Percentiles rank a stretch among this genome's conserved stretches.
These are phyloP conservation scores for Claviceps quebecensis DNA, from an alignment of 2,329 filamentous ascomycete genomes.

Conservation along the genomic window DNA sequence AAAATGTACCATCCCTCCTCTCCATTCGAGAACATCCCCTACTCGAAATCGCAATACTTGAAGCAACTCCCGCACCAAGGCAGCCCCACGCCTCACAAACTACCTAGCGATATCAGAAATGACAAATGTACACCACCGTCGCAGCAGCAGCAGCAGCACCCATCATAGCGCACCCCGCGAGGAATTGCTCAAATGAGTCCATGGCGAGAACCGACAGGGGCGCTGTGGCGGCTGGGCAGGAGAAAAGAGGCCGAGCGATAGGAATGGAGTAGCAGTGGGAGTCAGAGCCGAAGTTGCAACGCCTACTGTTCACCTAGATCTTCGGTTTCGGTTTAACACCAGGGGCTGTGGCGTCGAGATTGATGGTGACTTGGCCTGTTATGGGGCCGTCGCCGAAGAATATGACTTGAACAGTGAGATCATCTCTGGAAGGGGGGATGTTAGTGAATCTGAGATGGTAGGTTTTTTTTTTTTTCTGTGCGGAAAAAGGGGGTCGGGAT, in stretches of 20 bases:
- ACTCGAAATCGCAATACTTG: no score
- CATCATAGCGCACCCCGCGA: not conserved
- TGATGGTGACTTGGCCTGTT: constrained; percentile 67
- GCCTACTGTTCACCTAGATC: constrained; percentile 16
- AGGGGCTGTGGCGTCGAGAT: constrained; percentile 68
- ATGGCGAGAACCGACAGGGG: not conserved
- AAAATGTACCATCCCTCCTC: no score
- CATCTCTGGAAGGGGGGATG: constrained; percentile 46
- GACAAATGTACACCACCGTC: not conserved
- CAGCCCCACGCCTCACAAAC: no score
- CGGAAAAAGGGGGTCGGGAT: not conserved
- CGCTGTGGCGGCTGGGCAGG: not conserved
- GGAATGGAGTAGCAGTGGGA: not conserved
- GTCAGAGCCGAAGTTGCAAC: not conserved
- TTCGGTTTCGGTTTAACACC: constrained; percentile 23
- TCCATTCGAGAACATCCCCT: no score
- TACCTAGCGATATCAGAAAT: not conserved
- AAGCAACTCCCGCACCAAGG: no score
- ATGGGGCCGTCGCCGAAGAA: constrained; percentile 82
- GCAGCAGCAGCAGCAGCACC: not conserved
- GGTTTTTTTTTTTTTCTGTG: not conserved
- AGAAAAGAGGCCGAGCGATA: not conserved
- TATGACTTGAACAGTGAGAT: constrained; percentile 93
- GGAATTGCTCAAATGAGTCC: not conserved
- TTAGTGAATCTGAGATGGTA: not conserved